phyloP scores from a whole-genome alignment of 192 early-diverging fungal genomes.

The Umbelopsis vinacea region DNA sequence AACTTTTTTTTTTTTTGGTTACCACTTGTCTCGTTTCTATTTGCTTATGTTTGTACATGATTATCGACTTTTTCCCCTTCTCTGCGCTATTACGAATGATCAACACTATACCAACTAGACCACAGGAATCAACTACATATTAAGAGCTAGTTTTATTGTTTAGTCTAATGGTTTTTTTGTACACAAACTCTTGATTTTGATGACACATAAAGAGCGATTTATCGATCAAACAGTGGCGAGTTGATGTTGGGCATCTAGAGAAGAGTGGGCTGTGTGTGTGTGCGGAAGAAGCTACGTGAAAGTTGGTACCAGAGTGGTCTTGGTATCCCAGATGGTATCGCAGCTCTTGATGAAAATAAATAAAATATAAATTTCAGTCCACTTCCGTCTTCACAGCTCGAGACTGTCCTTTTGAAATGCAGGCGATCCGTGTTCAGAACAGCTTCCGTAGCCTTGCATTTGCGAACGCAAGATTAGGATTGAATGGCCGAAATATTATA shows the following conservation, averaged over 20 bases:
- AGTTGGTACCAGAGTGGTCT: too few species aligned
- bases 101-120: constrained; percentile 6
- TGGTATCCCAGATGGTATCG: too few species aligned
- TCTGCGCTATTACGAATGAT: neutral
- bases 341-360: too few species aligned
- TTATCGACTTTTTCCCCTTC: constrained; percentile 11
- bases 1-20: neutral
- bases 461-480: neutral
- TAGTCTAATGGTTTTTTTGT: constrained; percentile 13
- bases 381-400: too few species aligned
- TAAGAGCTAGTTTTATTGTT: constrained; percentile 1
- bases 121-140: neutral
- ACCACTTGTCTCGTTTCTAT: neutral
- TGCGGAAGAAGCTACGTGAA: too few species aligned
- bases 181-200: neutral
- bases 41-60: constrained; percentile 10
- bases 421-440: neutral
- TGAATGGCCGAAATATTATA: neutral
- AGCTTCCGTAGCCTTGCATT: neutral
- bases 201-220: constrained; percentile 5
- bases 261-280: too few species aligned
- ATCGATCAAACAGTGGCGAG: neutral
- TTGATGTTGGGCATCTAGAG: neutral
- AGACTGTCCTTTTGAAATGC: neutral
- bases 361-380: too few species aligned